A percentile compares a stretch with the other conserved stretches of the same genome.
These are phyloP conservation scores for Daldinia vernicosa DNA, from an alignment of 495 filamentous ascomycete species.

Conservation along the genomic window DNA sequence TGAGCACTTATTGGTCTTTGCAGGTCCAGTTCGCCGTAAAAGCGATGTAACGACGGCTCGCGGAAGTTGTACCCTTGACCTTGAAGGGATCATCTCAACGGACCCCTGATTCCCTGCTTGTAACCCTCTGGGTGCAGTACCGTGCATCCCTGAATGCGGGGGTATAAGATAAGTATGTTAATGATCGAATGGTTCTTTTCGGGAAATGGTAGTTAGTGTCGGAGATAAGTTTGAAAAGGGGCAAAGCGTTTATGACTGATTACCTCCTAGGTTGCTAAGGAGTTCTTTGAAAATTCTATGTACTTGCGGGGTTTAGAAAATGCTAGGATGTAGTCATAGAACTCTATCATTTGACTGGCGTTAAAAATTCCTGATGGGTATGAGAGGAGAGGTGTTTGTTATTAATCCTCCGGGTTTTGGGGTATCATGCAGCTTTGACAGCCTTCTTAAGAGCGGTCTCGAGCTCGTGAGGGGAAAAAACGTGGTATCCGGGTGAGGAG, in stretches of 20 bases:
- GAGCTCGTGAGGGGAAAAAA: slow-evolving; percentile 41
- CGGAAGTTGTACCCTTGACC: slow-evolving; percentile 44
- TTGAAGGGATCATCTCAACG: slow-evolving; percentile 39
- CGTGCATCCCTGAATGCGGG: slow-evolving; percentile 38
- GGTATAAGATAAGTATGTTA: slow-evolving; percentile 37
- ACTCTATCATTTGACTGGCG: neutral
- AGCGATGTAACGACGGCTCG: slow-evolving; percentile 44
- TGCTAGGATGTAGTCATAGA: neutral
- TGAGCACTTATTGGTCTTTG: slow-evolving; percentile 23
- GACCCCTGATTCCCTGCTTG: slow-evolving; percentile 32
- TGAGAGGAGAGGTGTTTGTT: slow-evolving; percentile 19
- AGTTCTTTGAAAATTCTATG: slow-evolving; percentile 6
- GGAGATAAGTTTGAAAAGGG: slow-evolving; percentile 42
- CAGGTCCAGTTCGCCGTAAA: slow-evolving; percentile 19
- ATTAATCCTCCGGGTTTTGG: slow-evolving; percentile 42
- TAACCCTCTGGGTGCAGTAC: slow-evolving; percentile 35
- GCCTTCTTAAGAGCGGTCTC: slow-evolving; percentile 17
- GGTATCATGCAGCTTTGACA: slow-evolving; percentile 40
- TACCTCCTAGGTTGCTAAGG: neutral
- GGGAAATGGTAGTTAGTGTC: slow-evolving; percentile 26
- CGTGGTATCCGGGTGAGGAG: slow-evolving; percentile 42
- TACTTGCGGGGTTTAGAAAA: neutral
- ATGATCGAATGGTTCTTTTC: slow-evolving; percentile 18
- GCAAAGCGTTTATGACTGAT: slow-evolving; percentile 17
- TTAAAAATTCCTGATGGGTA: slow-evolving; percentile 3